Evolutionary conservation across 306 rosid species (phyloP).

Genomic region (Ziziphus jujuba): DNA sequence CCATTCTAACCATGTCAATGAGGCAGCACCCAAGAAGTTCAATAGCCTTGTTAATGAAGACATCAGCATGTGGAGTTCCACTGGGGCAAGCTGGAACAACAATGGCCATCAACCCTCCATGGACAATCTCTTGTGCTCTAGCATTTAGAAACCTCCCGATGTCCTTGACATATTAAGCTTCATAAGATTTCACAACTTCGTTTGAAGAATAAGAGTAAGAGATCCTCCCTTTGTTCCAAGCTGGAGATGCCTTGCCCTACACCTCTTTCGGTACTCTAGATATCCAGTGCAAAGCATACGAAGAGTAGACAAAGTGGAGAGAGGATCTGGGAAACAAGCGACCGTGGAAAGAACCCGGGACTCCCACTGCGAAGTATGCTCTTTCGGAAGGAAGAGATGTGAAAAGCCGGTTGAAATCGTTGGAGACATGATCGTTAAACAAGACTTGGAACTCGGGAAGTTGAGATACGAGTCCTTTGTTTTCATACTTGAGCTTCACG

Average conservation of each 20-base stretch:
- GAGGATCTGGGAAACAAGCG: constrained; percentile 22
- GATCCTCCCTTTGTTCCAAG: constrained; percentile 29
- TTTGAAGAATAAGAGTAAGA: constrained; percentile 14
- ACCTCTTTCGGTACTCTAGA: constrained; percentile 21
- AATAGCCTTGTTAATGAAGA: not conserved
- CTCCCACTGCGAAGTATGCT: constrained; percentile 18
- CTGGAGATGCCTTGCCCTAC: constrained; percentile 19
- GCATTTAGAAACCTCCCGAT: too few relatives aligned
- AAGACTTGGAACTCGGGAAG: constrained; percentile 32
- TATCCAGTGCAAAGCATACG: constrained; percentile 17
- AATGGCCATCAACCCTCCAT: constrained; percentile 29
- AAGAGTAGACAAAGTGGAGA: constrained; percentile 29
- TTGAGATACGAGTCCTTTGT: not conserved
- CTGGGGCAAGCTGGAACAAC: constrained; percentile 8
- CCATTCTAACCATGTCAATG: constrained; percentile 20
- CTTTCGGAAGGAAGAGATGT: constrained; percentile 14
- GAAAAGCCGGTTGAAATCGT: constrained; percentile 28
- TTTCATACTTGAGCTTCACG: constrained; percentile 9
- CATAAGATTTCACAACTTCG: constrained; percentile 13
- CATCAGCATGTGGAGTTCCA: constrained; percentile 10
- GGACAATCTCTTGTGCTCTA: constrained; percentile 29
- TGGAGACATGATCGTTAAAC: constrained; percentile 33
- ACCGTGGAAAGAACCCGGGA: constrained; percentile 26
- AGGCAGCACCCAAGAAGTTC: constrained; percentile 18
- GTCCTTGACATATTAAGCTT: constrained; percentile 21